Conservation (phyloP, 2,329 filamentous ascomycete species). For the Pseudogymnoascus sp. region DNA sequence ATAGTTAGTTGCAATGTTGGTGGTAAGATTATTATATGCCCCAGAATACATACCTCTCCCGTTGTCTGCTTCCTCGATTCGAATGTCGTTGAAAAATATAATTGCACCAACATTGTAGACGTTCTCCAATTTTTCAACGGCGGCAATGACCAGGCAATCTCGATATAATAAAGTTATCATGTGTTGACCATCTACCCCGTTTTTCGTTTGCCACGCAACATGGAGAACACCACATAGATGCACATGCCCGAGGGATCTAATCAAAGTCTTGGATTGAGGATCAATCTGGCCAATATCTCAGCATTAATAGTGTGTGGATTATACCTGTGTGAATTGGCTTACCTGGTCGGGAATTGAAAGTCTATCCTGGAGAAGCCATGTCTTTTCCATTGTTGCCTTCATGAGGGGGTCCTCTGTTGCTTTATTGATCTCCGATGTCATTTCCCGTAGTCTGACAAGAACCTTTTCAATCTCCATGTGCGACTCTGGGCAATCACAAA, state of each 20-base stretch:
- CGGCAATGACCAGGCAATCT: constrained; percentile 69
- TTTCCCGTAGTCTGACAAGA: constrained; percentile 61
- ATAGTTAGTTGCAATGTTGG: background rate
- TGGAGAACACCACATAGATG: constrained; percentile 76
- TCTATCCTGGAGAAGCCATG: constrained; percentile 76
- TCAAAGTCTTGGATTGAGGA: constrained; percentile 51
- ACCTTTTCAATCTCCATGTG: constrained; percentile 72
- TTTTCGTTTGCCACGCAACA: constrained; percentile 68
- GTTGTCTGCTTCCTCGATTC: constrained; percentile 65
- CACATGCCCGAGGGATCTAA: constrained; percentile 72
- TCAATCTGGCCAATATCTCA: constrained; percentile 31
- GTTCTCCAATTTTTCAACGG: constrained; percentile 52
- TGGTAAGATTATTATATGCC: constrained; percentile 18
- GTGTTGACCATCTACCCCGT: constrained; percentile 65
- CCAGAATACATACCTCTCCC: constrained; percentile 49
- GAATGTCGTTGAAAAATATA: constrained; percentile 57
- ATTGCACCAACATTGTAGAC: constrained; percentile 68
- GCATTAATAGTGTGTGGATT: background rate
- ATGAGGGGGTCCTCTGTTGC: constrained; percentile 70
- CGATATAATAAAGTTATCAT: constrained; percentile 81
- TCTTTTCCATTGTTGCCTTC: constrained; percentile 66
- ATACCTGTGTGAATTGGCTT: constrained; percentile 22
- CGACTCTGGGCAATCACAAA: constrained; percentile 74
- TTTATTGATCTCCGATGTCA: constrained; percentile 71
- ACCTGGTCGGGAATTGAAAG: constrained; percentile 68